phyloP scores from a whole-genome alignment of 371 early-diverging fungal genomes.

The Funneliformis caledonium region DNA sequence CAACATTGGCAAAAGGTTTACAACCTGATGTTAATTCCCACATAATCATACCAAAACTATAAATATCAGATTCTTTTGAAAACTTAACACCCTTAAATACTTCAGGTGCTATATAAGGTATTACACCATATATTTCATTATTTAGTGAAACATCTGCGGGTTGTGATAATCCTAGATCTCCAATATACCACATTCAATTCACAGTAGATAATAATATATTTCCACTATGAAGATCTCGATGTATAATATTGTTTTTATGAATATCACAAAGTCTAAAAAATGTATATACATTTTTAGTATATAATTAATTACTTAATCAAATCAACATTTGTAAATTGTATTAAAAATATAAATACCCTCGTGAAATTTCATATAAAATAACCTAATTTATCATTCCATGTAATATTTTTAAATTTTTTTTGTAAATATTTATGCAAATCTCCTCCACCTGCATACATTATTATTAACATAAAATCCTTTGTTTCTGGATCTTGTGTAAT shows the following conservation, averaged over 20 bases:
- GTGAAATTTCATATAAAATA: not conserved
- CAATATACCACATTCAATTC: not conserved
- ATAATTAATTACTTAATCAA: too few species aligned
- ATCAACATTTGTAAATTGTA: too few species aligned
- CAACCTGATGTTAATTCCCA: too few species aligned
- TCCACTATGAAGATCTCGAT: not conserved
- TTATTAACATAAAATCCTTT: not conserved
- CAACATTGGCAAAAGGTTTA: not conserved
- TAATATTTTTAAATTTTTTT: not conserved
- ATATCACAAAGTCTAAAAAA: constrained; percentile 37
- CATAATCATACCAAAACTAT: too few species aligned
- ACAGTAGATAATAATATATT: not conserved
- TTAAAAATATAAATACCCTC: too few species aligned
- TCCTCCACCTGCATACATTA: not conserved
- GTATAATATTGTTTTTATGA: not conserved
- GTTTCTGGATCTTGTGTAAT: constrained; percentile 1
- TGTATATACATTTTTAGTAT: too few species aligned
- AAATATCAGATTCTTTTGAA: too few species aligned
- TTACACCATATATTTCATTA: too few species aligned
- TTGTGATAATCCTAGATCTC: too few species aligned
- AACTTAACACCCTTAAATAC: too few species aligned
- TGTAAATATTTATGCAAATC: not conserved
- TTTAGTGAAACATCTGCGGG: too few species aligned
- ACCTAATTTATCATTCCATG: not conserved
- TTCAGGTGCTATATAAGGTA: too few species aligned